Evolutionary conservation across 2,329 filamentous ascomycete genomes (phyloP), one percentile per base, ranked within the genome.

Genomic region (Karstenula rhodostoma): DNA sequence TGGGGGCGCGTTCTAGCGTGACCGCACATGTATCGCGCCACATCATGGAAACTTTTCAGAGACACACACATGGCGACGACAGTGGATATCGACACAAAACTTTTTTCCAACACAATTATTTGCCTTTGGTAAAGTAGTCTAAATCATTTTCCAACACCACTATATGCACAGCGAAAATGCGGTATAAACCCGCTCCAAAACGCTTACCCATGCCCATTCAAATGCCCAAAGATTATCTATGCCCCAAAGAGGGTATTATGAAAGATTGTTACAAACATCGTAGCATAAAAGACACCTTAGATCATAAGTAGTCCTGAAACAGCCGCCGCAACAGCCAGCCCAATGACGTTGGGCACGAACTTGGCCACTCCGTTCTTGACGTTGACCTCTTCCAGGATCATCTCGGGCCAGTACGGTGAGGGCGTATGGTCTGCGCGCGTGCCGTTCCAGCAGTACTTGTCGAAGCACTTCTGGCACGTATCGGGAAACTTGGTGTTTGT

Each of bases 391-490:
- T 57, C 35, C 27, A 75, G 35, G 5, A 66, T 63, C 67, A 72
- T 37, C 32, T 63, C 29, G 1, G 77, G 76, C 13, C 60, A 61
- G 55, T 78, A 78, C 1, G 72, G 68, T 37, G 64, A 47, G 1
- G 75, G 68, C 0, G 57, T 67, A 12, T 64, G 66, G 0, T 79
- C 80, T 44, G 84, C 79, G 7, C 80, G 59, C 1, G 86, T 91
- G n/a, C 95, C 95, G 75, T 97, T 87, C 95, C 95, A 99, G 85
- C 95, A 99, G 81, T 97, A 97, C 22, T 82, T 78, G 13, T 82
- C 67, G 78, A 97, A 98, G 81, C 95, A 99, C 52, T 84, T 72
- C 46, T 80, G 82, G 81, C 95, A 99, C 10, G 86, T 87, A 0
- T 85, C 82, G 0, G 94, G 94, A 1, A 94, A 84, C 0, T 80